Percentiles rank a stretch among this genome's conserved stretches.
Conservation (phyloP, 495 filamentous ascomycete genomes). For the Penicillium nucicola region DNA sequence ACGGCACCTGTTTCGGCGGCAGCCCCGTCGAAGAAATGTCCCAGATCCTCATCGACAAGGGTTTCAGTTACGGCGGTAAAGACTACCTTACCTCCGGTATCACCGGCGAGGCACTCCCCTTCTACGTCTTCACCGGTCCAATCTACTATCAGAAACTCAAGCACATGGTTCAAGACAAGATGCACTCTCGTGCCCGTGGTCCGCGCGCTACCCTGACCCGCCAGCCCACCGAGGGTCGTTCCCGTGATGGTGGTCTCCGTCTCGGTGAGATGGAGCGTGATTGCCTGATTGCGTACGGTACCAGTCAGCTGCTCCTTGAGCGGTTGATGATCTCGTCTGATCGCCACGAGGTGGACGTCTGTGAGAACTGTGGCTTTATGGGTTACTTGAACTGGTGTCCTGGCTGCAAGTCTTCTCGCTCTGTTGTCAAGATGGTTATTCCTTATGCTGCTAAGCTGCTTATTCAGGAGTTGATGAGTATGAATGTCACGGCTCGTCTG, state of each 20-base stretch:
- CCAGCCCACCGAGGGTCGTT: slow-evolving; percentile 95
- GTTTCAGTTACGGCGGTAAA: slow-evolving; percentile 94
- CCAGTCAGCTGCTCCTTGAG: slow-evolving; percentile 87
- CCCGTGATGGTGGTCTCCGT: slow-evolving; percentile 85
- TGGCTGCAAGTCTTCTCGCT: slow-evolving; percentile 75
- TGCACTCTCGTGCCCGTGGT: slow-evolving; percentile 91
- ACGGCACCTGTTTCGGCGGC: slow-evolving; percentile 94
- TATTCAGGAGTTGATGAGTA: slow-evolving; percentile 93
- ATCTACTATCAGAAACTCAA: slow-evolving; percentile 99
- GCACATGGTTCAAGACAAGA: slow-evolving; percentile 99
- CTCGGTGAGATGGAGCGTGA: slow-evolving; percentile 99
- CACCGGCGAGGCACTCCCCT: slow-evolving; percentile 87
- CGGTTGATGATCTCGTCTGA: slow-evolving; percentile 92
- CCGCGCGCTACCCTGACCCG: slow-evolving; percentile 89
- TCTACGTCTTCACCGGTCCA: slow-evolving; percentile 97
- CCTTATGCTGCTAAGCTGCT: slow-evolving; percentile 98
- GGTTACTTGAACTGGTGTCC: slow-evolving; percentile 92
- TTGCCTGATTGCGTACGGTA: slow-evolving; percentile 93
- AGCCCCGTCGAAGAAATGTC: slow-evolving; percentile 90
- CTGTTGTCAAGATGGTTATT: slow-evolving; percentile 87
- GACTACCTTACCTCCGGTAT: slow-evolving; percentile 95
- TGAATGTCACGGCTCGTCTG: slow-evolving; percentile 89
- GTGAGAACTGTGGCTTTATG: slow-evolving; percentile 89
- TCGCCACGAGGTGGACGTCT: slow-evolving; percentile 86
- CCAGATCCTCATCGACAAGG: slow-evolving; percentile 74